Base-by-base conservation (phyloP, 2,329 filamentous ascomycete genomes). In the Emmonsiellopsis sp. region DNA sequence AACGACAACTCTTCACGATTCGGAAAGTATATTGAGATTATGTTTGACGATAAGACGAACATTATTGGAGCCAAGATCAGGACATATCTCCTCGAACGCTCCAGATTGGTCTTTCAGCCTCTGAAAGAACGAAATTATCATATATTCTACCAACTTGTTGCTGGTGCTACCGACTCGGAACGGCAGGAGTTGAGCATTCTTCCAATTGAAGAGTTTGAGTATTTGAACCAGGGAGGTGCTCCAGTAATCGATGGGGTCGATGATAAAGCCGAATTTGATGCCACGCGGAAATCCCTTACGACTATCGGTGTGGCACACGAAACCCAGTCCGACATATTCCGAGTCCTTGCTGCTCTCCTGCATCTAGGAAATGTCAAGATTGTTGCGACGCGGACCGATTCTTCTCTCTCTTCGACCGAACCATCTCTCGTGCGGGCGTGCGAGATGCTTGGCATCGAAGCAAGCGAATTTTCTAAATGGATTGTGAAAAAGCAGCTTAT, bases 1-100 rank as follows among this genome's bases (percentile, higher is more conserved):
- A 98, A 98, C 75, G 93, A 98, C 74, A 98, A 98, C 74, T 98
- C 93, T 44, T 98, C 93, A 42, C 84, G 93, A 65, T 98, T 98
- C 72, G 93, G 93, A 70, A 98, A 98, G 78, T 98, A 98, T 71
- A 97, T 98, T 63, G 93, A 98, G 75, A 98, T 98, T 68, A 92
- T 97, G 89, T 98, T 98, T 71, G 91, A 97, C 74, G 83, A 88
- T 58, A 82, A 86, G 65, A 95, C 89, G 57, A 93, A 94, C 69
- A 98, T 98, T 64, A 96, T 97, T 66, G 93, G 93, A 61, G 93
- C 93, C 53, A 94, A 94, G 76, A 98, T 98, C 67, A 82, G 93
- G 63, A 96, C 91, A 53, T 98, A 98, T 67, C 78, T 98, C 60
- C 78, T 98, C 44, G 93, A 98, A 71, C 87, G 93, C 56, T 97